Evolutionary conservation across 306 rosid species (phyloP), one percentile per base, ranked within the genome.

Genomic region (Biancaea sappan): DNA sequence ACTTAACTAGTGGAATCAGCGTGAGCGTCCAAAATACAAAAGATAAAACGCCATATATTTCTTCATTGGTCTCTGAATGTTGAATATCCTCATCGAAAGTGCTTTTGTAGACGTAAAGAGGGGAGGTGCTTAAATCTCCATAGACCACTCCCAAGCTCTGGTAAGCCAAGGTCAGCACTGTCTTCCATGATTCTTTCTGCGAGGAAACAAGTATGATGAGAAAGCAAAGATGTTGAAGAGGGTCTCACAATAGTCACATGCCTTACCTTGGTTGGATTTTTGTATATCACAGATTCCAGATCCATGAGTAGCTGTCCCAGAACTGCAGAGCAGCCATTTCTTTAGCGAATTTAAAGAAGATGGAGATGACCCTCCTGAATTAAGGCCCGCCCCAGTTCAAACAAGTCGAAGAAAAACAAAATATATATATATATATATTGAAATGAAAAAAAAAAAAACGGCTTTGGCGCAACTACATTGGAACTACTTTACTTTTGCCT

Each of bases 101-200:
- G 70, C 97, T 91, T 77, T 89, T 91, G 89, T 91, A 94, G 3
- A 94, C 98, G 54, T 88, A 94, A 5, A 94, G 76, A 73, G 98
- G 98, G 1, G 98, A 93, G 64, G 98, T 93, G 71, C 97, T 86
- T 70, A 93, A 91, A 73, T 93, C 98, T 12, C 98, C 98, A 80
- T 94, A 94, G 43, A 91, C 98, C 57, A 94, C 97, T 56, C 98
- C 98, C 79, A 94, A 83, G 80, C 98, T 94, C 72, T 94, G 98
- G 68, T 91, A 94, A 14, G 97, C 98, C 82, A 94, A 75, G 61
- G 90, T 87, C 63, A 94, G 57, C 72, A 94, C 86, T 6, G 94
- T 86, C 83, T 80, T 91, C 98, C 98, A 94, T 53, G 97, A 94
- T 68, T 89, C 88, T 19, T 86, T 93, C 97, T 94, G 88, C 84